Evolutionary conservation across 73 alveolate species (phyloP).

Genomic region (Paramecium tetraurelia): DNA sequence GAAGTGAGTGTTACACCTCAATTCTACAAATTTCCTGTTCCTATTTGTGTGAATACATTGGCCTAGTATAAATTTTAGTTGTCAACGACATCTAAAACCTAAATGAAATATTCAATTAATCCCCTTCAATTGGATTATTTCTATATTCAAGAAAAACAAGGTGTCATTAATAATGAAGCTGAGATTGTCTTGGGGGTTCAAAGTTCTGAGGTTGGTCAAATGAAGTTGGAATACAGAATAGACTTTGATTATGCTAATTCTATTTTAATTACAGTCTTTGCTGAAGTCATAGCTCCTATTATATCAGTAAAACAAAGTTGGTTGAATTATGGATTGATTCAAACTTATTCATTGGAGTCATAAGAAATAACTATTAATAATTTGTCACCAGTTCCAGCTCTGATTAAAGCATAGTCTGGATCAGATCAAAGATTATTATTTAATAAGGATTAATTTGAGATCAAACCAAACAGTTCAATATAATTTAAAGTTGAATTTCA

Average conservation of each 20-base stretch:
- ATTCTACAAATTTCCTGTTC: constrained; percentile 19
- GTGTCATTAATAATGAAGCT: background rate
- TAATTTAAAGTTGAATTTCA: constrained; percentile 1
- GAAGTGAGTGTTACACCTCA: constrained; percentile 71
- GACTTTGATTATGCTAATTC: constrained; percentile 51
- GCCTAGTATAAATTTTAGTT: background rate
- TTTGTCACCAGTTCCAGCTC: background rate
- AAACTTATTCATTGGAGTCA: constrained; percentile 10
- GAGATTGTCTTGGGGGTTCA: background rate
- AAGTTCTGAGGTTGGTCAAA: background rate
- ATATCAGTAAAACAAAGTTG: background rate
- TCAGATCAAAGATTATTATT: constrained; percentile 28
- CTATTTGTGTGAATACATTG: background rate
- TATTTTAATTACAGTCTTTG: background rate
- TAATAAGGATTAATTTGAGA: background rate
- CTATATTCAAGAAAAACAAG: background rate
- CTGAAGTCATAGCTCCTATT: constrained; percentile 6
- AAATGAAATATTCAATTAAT: background rate
- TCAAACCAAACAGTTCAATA: background rate
- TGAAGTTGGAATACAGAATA: background rate
- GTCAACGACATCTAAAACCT: background rate
- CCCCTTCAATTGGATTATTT: background rate
- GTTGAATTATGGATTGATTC: constrained; percentile 40
- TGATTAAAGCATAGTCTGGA: background rate
- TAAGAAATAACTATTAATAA: constrained; percentile 18